phyloP scores from a whole-genome alignment of 2,329 filamentous ascomycete species.

The Colletotrichum sidae region DNA sequence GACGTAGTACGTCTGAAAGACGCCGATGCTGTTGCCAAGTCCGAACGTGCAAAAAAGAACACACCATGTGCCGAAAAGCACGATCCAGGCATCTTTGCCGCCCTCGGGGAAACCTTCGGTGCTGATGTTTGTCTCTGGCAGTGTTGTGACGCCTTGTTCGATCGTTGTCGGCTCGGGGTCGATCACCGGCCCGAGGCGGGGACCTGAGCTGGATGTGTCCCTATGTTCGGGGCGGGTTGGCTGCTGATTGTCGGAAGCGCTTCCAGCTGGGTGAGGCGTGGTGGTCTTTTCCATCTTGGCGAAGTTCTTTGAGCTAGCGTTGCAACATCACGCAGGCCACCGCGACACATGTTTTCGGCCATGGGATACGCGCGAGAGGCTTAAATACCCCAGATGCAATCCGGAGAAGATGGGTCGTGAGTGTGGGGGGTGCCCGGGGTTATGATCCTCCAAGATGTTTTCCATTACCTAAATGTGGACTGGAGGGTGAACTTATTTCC shows the following conservation, averaged over 20 bases:
- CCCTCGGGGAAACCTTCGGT: slow-evolving; percentile 66
- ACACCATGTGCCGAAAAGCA: slow-evolving; percentile 61
- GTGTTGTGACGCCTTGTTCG: slow-evolving; percentile 30
- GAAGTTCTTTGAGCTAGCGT: not conserved
- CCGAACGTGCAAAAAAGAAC: slow-evolving; percentile 58
- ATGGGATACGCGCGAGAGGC: not conserved
- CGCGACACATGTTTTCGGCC: not conserved
- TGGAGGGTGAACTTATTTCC: slow-evolving; percentile 30
- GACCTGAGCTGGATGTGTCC: not conserved
- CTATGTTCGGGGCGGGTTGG: not conserved
- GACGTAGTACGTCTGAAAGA: slow-evolving; percentile 71
- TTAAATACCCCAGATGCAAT: slow-evolving; percentile 17
- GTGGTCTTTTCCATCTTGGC: slow-evolving; percentile 15
- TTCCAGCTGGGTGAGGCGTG: not conserved
- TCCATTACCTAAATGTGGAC: slow-evolving; percentile 29
- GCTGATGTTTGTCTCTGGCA: slow-evolving; percentile 43
- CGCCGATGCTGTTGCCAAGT: slow-evolving; percentile 58
- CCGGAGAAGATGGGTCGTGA: slow-evolving; percentile 7
- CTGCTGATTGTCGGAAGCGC: not conserved
- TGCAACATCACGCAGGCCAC: not conserved
- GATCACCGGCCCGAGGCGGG: slow-evolving; percentile 29
- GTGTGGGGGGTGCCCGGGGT: slow-evolving; percentile 14
- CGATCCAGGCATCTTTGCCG: slow-evolving; percentile 66
- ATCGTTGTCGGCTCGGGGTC: slow-evolving; percentile 6
- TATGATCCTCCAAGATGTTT: slow-evolving; percentile 8